Evolutionary conservation across 1,139 yeast species (phyloP).

Genomic region (Geotrichum restrictum): DNA sequence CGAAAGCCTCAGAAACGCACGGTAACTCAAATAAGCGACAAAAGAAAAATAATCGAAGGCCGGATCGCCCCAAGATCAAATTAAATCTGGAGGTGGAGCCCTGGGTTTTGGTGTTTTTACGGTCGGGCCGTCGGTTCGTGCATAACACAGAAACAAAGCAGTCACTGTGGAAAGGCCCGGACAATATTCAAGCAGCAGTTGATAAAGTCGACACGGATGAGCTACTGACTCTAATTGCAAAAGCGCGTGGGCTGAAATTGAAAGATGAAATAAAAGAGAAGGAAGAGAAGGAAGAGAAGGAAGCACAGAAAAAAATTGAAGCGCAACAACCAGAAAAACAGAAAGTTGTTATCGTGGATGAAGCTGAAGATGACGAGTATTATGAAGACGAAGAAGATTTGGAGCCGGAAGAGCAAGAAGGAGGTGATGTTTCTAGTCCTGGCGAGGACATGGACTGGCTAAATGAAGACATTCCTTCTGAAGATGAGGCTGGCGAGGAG

Average conservation of each 20-base stretch:
- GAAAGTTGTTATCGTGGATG: conserved; percentile 15
- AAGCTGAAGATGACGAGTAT: conserved; percentile 20
- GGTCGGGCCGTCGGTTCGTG: conserved; percentile 47
- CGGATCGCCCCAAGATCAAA: conserved; percentile 19
- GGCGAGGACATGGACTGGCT: conserved; percentile 22
- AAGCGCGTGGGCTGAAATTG: conserved; percentile 46
- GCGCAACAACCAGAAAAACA: conserved; percentile 3
- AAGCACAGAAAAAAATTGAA: neutral
- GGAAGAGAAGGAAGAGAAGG: conserved; percentile 17
- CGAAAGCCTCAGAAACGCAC: neutral
- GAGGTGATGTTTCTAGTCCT: conserved; percentile 12
- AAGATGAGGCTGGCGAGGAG: conserved; percentile 22
- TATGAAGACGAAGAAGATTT: conserved; percentile 24
- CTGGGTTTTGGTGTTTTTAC: conserved; percentile 47
- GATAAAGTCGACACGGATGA: conserved; percentile 38
- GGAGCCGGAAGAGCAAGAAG: conserved; percentile 21
- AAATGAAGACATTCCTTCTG: conserved; percentile 19
- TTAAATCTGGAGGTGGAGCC: conserved; percentile 25
- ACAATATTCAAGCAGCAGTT: conserved; percentile 35
- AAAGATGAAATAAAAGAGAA: conserved; percentile 21
- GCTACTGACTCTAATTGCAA: conserved; percentile 43
- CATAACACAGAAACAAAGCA: conserved; percentile 36
- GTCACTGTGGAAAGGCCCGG: conserved; percentile 43
- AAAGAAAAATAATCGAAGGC: conserved; percentile 4
- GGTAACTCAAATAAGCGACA: neutral